phyloP scores from a whole-genome alignment of 2,329 filamentous ascomycete genomes.

The Diaporthe citriasiana region DNA sequence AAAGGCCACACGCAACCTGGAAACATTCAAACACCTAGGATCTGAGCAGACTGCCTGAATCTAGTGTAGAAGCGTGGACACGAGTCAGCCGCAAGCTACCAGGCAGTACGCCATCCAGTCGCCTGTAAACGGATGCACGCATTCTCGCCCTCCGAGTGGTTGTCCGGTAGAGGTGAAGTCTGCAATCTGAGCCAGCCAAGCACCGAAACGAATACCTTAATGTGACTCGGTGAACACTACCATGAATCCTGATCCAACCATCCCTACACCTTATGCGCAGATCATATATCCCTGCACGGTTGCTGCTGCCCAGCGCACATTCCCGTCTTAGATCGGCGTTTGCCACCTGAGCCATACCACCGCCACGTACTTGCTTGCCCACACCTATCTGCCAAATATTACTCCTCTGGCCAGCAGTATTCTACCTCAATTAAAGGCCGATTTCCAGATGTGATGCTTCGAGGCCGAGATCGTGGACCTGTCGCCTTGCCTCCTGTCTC shows the following conservation, averaged over 20 bases:
- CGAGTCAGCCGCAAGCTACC: conserved; percentile 12
- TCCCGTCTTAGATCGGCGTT: conserved; percentile 13
- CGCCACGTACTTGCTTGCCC: conserved; percentile 1
- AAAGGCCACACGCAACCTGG: neutral
- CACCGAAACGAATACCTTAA: neutral
- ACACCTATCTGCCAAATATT: neutral
- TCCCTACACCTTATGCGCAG: conserved; percentile 10
- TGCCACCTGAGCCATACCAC: conserved; percentile 2
- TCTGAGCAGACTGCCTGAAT: neutral
- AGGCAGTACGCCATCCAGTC: neutral
- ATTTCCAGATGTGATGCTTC: conserved; percentile 30
- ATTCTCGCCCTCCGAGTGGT: neutral
- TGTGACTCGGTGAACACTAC: conserved; percentile 12
- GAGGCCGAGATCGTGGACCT: conserved; percentile 19
- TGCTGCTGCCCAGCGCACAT: neutral
- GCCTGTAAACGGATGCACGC: conserved; percentile 10
- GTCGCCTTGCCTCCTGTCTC: conserved; percentile 26
- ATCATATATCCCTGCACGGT: conserved; percentile 28
- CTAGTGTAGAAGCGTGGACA: neutral
- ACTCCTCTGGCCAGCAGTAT: neutral
- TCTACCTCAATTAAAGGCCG: neutral
- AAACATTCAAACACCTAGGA: neutral
- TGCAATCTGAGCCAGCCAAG: conserved; percentile 14
- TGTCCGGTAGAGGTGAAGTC: neutral
- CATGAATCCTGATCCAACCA: neutral